Percentiles rank a stretch among this genome's conserved stretches.
Evolutionary conservation across 1,284 basidiomycete species (phyloP).

Genomic region (Trichosporon ovoides): DNA sequence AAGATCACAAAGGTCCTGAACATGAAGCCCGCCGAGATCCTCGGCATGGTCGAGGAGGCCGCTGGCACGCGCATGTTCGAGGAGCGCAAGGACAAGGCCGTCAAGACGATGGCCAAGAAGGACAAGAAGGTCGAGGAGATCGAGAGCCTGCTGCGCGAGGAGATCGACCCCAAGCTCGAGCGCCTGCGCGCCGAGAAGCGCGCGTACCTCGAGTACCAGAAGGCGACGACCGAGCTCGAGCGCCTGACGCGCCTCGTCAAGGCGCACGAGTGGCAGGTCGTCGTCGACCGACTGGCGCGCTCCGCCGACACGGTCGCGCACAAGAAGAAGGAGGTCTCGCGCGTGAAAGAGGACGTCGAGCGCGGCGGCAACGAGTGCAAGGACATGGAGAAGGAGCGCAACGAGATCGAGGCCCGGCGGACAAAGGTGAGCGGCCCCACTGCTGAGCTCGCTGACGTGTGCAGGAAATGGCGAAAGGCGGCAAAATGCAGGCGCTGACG

Average conservation of each 20-base stretch:
- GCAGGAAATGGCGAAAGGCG: slow-evolving; percentile 61
- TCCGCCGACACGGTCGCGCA: slow-evolving; percentile 41
- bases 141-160: slow-evolving; percentile 67
- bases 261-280: slow-evolving; percentile 83
- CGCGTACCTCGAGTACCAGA: slow-evolving; percentile 85
- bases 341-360: slow-evolving; percentile 44
- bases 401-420: slow-evolving; percentile 60
- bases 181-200: slow-evolving; percentile 86
- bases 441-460: background rate
- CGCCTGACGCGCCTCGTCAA: slow-evolving; percentile 75
- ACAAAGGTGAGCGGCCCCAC: slow-evolving; percentile 49
- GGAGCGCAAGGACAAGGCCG: slow-evolving; percentile 94
- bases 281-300: slow-evolving; percentile 57
- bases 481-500: slow-evolving; percentile 71
- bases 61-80: slow-evolving; percentile 99
- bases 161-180: slow-evolving; percentile 92
- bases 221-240: slow-evolving; percentile 82
- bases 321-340: slow-evolving; percentile 37
- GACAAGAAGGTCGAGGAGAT: slow-evolving; percentile 95
- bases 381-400: slow-evolving; percentile 58
- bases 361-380: slow-evolving; percentile 52
- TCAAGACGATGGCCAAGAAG: slow-evolving; percentile 96
- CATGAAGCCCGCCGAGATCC: slow-evolving; percentile 96
- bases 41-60: slow-evolving; percentile 98
- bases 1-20: slow-evolving; percentile 94